A percentile compares a stretch with the other conserved stretches of the same genome.
phyloP scores from a whole-genome alignment of 306 rosid species.

The Astragalus glycyphyllos region DNA sequence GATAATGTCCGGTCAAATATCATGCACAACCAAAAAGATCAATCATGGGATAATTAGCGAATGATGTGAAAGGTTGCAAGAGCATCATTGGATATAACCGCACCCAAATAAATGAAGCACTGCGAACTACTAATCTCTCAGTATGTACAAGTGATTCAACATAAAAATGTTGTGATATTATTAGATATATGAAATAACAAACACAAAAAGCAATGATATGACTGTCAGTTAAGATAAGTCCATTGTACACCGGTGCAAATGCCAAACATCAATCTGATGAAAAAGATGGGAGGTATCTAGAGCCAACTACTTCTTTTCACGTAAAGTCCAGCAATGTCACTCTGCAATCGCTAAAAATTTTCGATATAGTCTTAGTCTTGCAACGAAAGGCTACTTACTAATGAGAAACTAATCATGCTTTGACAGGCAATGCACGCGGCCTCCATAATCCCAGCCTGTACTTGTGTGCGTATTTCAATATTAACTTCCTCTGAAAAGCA shows the following conservation, averaged over 20 bases:
- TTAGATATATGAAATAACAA: conserved; percentile 9
- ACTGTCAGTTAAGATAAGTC: conserved; percentile 32
- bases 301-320: conserved; percentile 31
- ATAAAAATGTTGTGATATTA: conserved; percentile 34
- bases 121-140: conserved; percentile 1
- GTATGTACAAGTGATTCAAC: not conserved
- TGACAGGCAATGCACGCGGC: conserved; percentile 64
- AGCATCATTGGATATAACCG: not conserved
- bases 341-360: conserved; percentile 13
- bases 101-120: conserved; percentile 23
- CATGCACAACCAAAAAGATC: too few relatives aligned
- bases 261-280: conserved; percentile 28
- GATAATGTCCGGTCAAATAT: too few relatives aligned
- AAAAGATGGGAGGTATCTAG: conserved; percentile 24
- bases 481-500: conserved; percentile 81
- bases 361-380: conserved; percentile 22
- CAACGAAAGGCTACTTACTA: conserved; percentile 35
- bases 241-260: conserved; percentile 31
- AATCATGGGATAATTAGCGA: too few relatives aligned
- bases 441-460: conserved; percentile 90
- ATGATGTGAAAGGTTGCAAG: conserved; percentile 5
- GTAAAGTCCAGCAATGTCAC: conserved; percentile 14
- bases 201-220: conserved; percentile 27
- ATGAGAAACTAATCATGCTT: conserved; percentile 47
- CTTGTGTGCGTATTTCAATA: conserved; percentile 78